Evolutionary conservation across 2,329 filamentous ascomycete genomes (phyloP), one percentile per base, ranked within the genome.

Genomic region (Nigrograna mackinnonii): DNA sequence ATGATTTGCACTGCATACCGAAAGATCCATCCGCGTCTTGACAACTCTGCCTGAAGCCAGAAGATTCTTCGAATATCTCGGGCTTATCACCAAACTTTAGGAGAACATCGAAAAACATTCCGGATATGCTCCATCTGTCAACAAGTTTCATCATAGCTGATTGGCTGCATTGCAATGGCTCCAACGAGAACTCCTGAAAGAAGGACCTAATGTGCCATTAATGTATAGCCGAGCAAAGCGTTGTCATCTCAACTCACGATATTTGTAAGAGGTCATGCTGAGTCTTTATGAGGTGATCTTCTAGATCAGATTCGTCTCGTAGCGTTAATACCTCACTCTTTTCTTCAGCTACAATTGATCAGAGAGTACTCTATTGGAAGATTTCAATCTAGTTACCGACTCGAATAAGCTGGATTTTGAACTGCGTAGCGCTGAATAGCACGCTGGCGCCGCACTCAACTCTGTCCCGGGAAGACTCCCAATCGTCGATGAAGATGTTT

Each of bases 51-150:
- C 19, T 36, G n/a, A 45, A 42, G 2, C 47, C 41, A 1, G 44
- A 50, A 7, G 47, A 50, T 18, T 44, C 41, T 20, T 44, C 41
- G 31, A 44, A 47, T 14, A 48, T 26, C 20, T 39, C 26, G 6
- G 20, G 13, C 14, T 48, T 44, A 28, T 45, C 31, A 4, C 45
- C 44, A 24, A 48, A 50, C 26, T 45, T 47, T 21, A 50, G 31
- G 6, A 48, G 33, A 6, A 50, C 35, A 22, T 45, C 36, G 2
- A 50, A 26, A 17, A 50, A 50, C 14, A 33, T 35, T 1, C 35
- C 32, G 9, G 39, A 7, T 6, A 45, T 28, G 14, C 20, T 39
- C 39, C 33, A 43, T 17, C 28, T 9, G 12, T 24, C 24, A 11
- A 46, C 13, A 9, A 39, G 22, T 6, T 17, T 6, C 14, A 36